phyloP scores from a whole-genome alignment of 1,139 yeast genomes.

The Protomyces lactucae-debilis region DNA sequence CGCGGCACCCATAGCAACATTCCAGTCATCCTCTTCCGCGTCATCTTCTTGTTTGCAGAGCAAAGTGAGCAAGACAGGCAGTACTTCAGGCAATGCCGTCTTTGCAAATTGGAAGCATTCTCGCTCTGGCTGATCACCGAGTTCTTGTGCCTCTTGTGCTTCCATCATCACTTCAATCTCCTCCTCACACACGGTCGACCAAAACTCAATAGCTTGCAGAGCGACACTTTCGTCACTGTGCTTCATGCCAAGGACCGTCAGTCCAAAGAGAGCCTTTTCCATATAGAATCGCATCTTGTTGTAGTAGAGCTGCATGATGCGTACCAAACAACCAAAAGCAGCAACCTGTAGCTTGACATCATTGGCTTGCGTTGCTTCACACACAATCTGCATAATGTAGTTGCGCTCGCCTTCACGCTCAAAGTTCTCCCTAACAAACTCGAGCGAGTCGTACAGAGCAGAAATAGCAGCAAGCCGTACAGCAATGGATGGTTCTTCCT shows the following conservation, averaged over 20 bases:
- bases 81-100: slow-evolving; percentile 73
- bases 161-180: slow-evolving; percentile 76
- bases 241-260: slow-evolving; percentile 90
- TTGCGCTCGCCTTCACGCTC: slow-evolving; percentile 92
- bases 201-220: slow-evolving; percentile 97
- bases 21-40: slow-evolving; percentile 86
- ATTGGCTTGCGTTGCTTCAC: slow-evolving; percentile 93
- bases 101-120: slow-evolving; percentile 65
- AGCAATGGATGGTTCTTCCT: slow-evolving; percentile 63
- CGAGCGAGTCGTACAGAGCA: slow-evolving; percentile 86
- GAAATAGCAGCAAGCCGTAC: slow-evolving; percentile 88
- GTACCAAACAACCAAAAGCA: slow-evolving; percentile 92
- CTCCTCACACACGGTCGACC: slow-evolving; percentile 97
- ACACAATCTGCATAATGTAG: slow-evolving; percentile 96
- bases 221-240: slow-evolving; percentile 80
- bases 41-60: slow-evolving; percentile 86
- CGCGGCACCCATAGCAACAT: slow-evolving; percentile 98
- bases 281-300: slow-evolving; percentile 85
- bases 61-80: slow-evolving; percentile 76
- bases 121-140: slow-evolving; percentile 35
- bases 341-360: slow-evolving; percentile 82
- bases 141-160: slow-evolving; percentile 49
- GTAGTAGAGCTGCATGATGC: slow-evolving; percentile 86
- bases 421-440: slow-evolving; percentile 81
- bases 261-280: slow-evolving; percentile 92